These are phyloP conservation scores for Candida sp. DNA, from an alignment of 1,139 yeast species.

Conservation along the genomic window DNA sequence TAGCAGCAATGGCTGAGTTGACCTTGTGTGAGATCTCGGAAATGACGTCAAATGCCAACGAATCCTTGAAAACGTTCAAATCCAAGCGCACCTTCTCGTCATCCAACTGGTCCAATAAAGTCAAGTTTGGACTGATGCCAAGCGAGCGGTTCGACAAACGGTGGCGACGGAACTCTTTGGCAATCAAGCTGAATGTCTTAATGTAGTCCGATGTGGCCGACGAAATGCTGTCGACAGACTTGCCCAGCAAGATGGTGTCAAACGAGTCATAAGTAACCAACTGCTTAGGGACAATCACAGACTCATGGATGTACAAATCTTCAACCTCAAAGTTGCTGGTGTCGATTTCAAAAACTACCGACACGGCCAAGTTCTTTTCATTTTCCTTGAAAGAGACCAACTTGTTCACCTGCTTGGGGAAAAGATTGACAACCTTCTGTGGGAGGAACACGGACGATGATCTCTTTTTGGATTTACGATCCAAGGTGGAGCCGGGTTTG, in stretches of 20 bases:
- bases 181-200: conserved; percentile 64
- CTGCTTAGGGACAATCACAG: conserved; percentile 67
- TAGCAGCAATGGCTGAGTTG: conserved; percentile 86
- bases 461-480: conserved; percentile 90
- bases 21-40: conserved; percentile 83
- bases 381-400: conserved; percentile 66
- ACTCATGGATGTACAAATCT: conserved; percentile 79
- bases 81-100: conserved; percentile 79
- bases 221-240: conserved; percentile 36
- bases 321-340: conserved; percentile 74
- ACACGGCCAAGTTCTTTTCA: conserved; percentile 68
- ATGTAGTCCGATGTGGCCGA: conserved; percentile 72
- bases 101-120: conserved; percentile 80
- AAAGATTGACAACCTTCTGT: conserved; percentile 71
- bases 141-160: conserved; percentile 59
- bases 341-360: conserved; percentile 84
- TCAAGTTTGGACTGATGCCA: conserved; percentile 58
- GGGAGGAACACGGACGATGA: conserved; percentile 90
- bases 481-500: conserved; percentile 75
- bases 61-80: conserved; percentile 73
- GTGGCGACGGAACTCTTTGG: conserved; percentile 75
- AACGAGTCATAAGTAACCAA: conserved; percentile 55
- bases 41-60: conserved; percentile 60
- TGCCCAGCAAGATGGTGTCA: conserved; percentile 49
- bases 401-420: conserved; percentile 69